Base-by-base conservation (phyloP, 148 eudicot genomes). In the Rhododendron ferrugineum region DNA sequence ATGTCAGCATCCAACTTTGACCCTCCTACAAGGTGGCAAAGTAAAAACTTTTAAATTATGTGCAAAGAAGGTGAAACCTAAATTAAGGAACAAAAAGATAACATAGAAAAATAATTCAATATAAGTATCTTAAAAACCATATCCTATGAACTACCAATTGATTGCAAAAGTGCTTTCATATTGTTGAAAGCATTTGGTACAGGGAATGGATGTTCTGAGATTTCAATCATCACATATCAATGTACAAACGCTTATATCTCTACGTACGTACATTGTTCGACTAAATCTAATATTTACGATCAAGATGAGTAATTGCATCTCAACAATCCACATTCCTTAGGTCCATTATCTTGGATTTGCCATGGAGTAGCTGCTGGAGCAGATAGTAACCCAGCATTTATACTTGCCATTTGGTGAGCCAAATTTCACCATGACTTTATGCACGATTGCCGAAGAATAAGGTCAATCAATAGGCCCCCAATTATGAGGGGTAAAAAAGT, bases 1-100 rank as follows among this genome's bases (percentile, higher is more conserved):
- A 66, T 89, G 85, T 91, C 91, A 52, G 60, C 79, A 78, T 92
- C 95, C 66, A 91, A 4, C 52, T 88, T 88, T n/a, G 79, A 66
- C 73, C 85, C 87, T 89, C 83, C 89, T 90, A 87, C 50, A 83
- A 76, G 14, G 80, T 68, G 5, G 23, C 72, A 83, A 11, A 32
- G 73, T 23, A 4, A 11, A 14, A 32, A 70, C 64, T 28, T 11
- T 8, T 3, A 13, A 79, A 28, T 10, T 11, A 23, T 14, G n/a
- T n/a, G 0, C 28, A 79, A 49, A 46, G 15, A 85, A 78, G 20
- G 42, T 83, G 54, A 50, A 84, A 28, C 54, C 11, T 66, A 72
- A 49, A 79, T 88, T 89, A 78, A 79, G 30, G 82, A 6, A 28
- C 32, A 50, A 47, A 49, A 79, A 50, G 26, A 10, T 52, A 49